A percentile compares a stretch with the other conserved stretches of the same genome.
phyloP scores from a whole-genome alignment of 192 early-diverging fungal genomes.

The Pecoramyces ruminantium region DNA sequence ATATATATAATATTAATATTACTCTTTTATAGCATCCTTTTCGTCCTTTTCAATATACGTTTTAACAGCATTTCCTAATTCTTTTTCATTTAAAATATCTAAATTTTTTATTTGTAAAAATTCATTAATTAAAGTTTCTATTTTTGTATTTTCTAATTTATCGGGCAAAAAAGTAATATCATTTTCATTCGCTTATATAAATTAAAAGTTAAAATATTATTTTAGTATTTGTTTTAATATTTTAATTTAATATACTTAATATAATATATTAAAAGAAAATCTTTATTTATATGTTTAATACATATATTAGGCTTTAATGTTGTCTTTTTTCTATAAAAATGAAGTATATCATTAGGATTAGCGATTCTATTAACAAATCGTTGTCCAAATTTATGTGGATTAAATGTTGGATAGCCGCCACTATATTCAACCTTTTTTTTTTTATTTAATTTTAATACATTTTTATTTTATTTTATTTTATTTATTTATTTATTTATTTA shows the following conservation, averaged over 20 bases:
- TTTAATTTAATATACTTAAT: too few relatives aligned
- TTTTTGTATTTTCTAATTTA: conserved; percentile 45
- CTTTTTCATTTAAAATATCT: conserved; percentile 53
- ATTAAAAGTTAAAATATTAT: too few relatives aligned
- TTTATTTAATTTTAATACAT: too few relatives aligned
- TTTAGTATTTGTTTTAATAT: too few relatives aligned
- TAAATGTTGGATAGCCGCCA: conserved; percentile 66
- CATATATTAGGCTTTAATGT: not conserved
- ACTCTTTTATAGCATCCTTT: conserved; percentile 62
- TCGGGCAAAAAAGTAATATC: conserved; percentile 26
- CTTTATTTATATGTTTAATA: not conserved
- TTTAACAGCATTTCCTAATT: conserved; percentile 55
- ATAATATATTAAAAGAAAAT: too few relatives aligned
- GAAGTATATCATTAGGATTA: conserved; percentile 73
- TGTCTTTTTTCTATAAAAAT: conserved; percentile 50
- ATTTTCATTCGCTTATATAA: conserved; percentile 4
- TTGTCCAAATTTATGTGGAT: conserved; percentile 72
- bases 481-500: too few relatives aligned
- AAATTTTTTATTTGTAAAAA: conserved; percentile 46
- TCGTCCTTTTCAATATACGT: conserved; percentile 76
- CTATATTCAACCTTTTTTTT: conserved; percentile 87
- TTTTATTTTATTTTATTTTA: too few relatives aligned
- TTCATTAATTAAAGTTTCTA: conserved; percentile 62
- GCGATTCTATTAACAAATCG: conserved; percentile 64
- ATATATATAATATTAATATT: not conserved